Evolutionary conservation across 164 flowering plant species (phyloP).

Genomic region (Magnolia sinica): DNA sequence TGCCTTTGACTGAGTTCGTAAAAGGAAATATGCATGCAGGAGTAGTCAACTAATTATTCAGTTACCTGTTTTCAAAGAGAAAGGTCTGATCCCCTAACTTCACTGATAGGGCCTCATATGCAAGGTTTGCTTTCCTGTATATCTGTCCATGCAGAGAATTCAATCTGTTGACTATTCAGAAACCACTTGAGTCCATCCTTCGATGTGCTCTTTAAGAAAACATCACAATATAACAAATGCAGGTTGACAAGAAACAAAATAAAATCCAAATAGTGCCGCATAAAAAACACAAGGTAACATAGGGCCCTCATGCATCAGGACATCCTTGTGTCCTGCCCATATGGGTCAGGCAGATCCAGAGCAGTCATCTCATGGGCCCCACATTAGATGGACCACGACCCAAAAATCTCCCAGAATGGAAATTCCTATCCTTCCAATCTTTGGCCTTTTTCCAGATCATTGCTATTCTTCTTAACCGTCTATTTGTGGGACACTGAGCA

Average conservation of each 20-base stretch:
- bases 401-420: not conserved
- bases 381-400: not conserved
- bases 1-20: not conserved
- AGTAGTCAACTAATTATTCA: not conserved
- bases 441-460: not conserved
- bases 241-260: not conserved
- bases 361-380: not conserved
- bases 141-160: constrained; percentile 45
- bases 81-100: constrained; percentile 63
- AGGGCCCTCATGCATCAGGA: not conserved
- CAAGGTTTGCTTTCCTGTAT: constrained; percentile 58
- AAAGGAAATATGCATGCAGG: not conserved
- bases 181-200: not conserved
- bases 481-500: no score
- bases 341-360: not conserved
- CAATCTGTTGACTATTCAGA: constrained; percentile 6
- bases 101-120: constrained; percentile 73
- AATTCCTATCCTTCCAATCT: not conserved
- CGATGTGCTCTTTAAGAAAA: not conserved
- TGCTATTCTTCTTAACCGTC: not conserved
- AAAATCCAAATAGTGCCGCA: not conserved
- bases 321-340: not conserved
- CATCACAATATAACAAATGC: not conserved
- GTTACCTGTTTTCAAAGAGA: constrained; percentile 71
- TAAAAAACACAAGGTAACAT: not conserved